Evolutionary conservation across 352 stramenopile species (phyloP).

Genomic region (Globisporangium polare): DNA sequence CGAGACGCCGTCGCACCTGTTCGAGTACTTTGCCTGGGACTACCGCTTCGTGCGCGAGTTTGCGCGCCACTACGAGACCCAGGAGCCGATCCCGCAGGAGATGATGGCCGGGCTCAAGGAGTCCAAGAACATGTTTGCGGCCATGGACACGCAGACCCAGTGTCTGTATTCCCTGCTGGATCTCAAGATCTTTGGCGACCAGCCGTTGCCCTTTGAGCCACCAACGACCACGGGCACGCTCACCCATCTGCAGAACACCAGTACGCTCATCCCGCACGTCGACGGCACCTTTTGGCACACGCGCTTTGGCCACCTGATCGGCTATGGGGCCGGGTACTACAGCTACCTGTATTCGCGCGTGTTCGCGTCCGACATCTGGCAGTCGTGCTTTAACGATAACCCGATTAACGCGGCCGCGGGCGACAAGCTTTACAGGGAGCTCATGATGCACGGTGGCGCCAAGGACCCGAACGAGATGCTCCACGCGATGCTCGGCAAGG

Average conservation of each 20-base stretch:
- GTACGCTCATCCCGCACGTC: conserved; percentile 73
- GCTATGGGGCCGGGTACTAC: conserved; percentile 91
- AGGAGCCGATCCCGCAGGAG: conserved; percentile 62
- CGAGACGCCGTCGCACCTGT: conserved; percentile 94
- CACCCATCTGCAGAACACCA: conserved; percentile 60
- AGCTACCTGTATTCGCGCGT: conserved; percentile 90
- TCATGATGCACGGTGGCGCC: conserved; percentile 85
- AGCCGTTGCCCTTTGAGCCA: conserved; percentile 37
- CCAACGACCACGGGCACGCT: conserved; percentile 56
- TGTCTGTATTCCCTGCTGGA: conserved; percentile 83
- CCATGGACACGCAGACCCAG: conserved; percentile 87
- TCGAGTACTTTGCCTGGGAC: conserved; percentile 97
- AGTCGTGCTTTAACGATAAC: conserved; percentile 55
- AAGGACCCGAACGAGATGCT: conserved; percentile 87
- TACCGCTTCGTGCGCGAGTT: conserved; percentile 82
- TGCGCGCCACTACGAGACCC: conserved; percentile 78
- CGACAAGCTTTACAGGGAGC: conserved; percentile 53
- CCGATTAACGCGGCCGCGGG: conserved; percentile 62
- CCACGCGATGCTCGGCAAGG: conserved; percentile 51
- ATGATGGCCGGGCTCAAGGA: conserved; percentile 73
- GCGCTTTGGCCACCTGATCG: conserved; percentile 86
- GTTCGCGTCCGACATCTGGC: conserved; percentile 89
- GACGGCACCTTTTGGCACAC: conserved; percentile 82
- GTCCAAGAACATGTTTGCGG: conserved; percentile 88
- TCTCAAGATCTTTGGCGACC: conserved; percentile 61